These are phyloP conservation scores for Heterobasidion irregulare DNA, from an alignment of 1,284 basidiomycete species.

Conservation along the genomic window DNA sequence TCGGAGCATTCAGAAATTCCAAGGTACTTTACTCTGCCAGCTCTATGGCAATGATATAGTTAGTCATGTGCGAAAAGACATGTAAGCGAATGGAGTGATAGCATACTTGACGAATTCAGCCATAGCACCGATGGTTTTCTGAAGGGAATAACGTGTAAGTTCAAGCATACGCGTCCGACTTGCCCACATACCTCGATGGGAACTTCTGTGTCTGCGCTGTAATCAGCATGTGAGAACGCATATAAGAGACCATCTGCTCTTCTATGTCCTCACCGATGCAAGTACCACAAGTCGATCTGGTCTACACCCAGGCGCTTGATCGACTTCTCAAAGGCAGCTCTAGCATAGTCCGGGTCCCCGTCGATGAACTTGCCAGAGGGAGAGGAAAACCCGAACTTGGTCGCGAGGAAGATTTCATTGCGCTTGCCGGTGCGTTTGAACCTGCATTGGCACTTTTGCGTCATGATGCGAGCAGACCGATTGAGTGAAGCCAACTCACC, in stretches of 20 bases:
- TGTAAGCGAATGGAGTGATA: neutral
- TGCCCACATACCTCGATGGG: conserved; percentile 33
- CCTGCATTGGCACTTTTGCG: neutral
- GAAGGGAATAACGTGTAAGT: neutral
- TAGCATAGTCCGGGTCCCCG: conserved; percentile 27
- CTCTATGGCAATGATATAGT: conserved; percentile 19
- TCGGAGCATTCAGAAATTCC: conserved; percentile 57
- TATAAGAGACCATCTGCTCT: neutral
- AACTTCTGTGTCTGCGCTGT: conserved; percentile 30
- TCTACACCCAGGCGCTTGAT: conserved; percentile 34
- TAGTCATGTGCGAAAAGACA: neutral
- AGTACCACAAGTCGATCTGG: conserved; percentile 38
- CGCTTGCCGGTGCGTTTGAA: conserved; percentile 30
- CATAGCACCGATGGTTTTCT: conserved; percentile 40
- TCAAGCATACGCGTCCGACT: neutral
- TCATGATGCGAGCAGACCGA: conserved; percentile 18
- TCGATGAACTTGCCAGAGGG: conserved; percentile 13
- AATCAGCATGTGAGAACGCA: neutral
- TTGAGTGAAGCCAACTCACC: conserved; percentile 16
- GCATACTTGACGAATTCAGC: conserved; percentile 44
- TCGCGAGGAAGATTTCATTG: conserved; percentile 35
- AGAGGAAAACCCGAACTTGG: conserved; percentile 37
- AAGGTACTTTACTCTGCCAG: conserved; percentile 53
- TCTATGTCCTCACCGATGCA: conserved; percentile 22
- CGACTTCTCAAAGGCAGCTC: conserved; percentile 25